Conservation (phyloP, 495 filamentous ascomycete genomes). For the Articulospora tetracladia region DNA sequence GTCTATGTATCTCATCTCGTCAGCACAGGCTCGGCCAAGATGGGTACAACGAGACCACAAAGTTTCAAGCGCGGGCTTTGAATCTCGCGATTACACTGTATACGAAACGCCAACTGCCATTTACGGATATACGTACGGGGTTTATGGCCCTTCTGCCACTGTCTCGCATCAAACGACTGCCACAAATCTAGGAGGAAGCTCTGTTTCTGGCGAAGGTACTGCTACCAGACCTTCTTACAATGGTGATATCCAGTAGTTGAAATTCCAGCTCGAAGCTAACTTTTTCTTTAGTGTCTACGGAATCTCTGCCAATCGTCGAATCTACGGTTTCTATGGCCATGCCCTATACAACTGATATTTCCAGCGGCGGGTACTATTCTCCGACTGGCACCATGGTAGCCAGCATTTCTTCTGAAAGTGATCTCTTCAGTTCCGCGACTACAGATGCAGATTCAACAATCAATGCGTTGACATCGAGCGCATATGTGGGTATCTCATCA, state of each 20-base stretch:
- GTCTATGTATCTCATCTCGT: constrained; percentile 20
- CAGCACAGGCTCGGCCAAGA: constrained; percentile 23
- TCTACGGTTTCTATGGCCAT: neutral
- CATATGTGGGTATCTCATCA: neutral
- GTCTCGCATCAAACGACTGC: constrained; percentile 4
- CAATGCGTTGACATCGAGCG: neutral
- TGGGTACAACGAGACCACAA: constrained; percentile 26
- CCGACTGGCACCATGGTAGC: neutral
- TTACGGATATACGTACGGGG: constrained; percentile 40
- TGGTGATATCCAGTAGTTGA: neutral
- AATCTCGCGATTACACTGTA: constrained; percentile 22
- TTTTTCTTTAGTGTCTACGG: neutral
- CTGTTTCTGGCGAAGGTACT: constrained; percentile 6
- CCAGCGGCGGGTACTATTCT: neutral
- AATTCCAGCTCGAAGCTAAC: neutral
- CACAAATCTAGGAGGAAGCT: neutral
- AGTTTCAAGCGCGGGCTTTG: constrained; percentile 13
- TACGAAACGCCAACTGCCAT: constrained; percentile 34
- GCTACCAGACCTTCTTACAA: neutral
- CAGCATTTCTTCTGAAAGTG: neutral
- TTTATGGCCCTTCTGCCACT: constrained; percentile 28
- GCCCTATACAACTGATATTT: neutral
- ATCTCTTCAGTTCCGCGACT: neutral
- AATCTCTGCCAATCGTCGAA: neutral
- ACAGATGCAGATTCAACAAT: neutral